These are phyloP conservation scores for Syncephalastrum racemosum DNA, from an alignment of 371 early-diverging fungal genomes.

Conservation along the genomic window DNA sequence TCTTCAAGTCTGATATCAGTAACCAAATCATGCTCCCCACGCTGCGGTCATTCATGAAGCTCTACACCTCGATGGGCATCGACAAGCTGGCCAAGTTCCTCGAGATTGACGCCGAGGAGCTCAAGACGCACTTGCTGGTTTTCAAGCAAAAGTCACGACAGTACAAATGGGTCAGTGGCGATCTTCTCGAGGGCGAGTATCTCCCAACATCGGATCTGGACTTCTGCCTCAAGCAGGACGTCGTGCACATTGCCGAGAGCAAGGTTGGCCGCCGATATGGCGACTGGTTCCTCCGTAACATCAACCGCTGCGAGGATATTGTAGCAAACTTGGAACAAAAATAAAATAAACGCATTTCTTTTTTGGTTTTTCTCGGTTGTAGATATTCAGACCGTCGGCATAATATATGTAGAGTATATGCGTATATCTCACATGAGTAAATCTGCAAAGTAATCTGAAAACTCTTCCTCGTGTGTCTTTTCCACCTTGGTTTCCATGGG, in stretches of 20 bases:
- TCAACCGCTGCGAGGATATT: conserved; percentile 80
- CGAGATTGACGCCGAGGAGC: conserved; percentile 78
- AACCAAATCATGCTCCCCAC: conserved; percentile 86
- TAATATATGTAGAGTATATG: no score
- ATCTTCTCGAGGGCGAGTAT: conserved; percentile 80
- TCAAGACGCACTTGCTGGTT: conserved; percentile 82
- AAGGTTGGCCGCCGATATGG: conserved; percentile 91
- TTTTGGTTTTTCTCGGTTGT: conserved; percentile 9
- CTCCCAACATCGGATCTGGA: conserved; percentile 84
- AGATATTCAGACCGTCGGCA: no score
- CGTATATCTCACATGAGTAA: conserved; percentile 7
- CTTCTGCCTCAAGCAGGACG: conserved; percentile 89
- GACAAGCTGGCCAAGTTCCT: conserved; percentile 88
- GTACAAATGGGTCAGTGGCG: conserved; percentile 73
- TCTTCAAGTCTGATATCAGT: conserved; percentile 83
- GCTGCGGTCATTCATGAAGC: conserved; percentile 89
- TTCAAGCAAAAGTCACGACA: conserved; percentile 94
- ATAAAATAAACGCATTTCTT: conserved; percentile 19
- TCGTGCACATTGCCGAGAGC: conserved; percentile 92
- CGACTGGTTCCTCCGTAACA: conserved; percentile 94
- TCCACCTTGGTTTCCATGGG: conserved; percentile 34
- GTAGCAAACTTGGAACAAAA: conserved; percentile 51
- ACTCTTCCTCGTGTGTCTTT: conserved; percentile 46
- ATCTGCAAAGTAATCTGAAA: conserved; percentile 51
- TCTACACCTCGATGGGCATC: conserved; percentile 89